Evolutionary conservation across 805 yeast species (phyloP), one percentile per base, ranked within the genome.

Genomic region (Kuraishia ogatae): DNA sequence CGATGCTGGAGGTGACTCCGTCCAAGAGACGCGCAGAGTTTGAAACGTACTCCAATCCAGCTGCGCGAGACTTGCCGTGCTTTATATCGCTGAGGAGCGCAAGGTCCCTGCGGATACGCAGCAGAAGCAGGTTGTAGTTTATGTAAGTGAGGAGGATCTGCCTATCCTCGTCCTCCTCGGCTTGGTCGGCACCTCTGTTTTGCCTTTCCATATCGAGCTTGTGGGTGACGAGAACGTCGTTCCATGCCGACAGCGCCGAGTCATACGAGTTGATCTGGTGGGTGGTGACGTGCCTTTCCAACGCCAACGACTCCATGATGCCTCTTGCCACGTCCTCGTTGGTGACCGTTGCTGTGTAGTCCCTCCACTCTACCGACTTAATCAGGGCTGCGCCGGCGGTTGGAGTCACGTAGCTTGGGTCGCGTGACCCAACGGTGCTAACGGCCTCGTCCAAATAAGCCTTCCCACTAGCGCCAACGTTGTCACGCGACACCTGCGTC

Each of bases 91-190:
- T 68, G 50, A 66, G 48, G 48, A 86, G 69, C 22, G 77, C 62
- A 57, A 75, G 67, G 62, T 90, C 97, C 71, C 98, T 83, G 65
- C 83, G 80, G 52, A 90, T 78, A 58, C 89, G 81, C 39, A 86
- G 78, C 56, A 87, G 72, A 50, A 87, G 70, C 58, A 81, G 72
- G 61, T 83, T 80, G 71, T 87, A 93, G 62, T 81, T 83, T 62
- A 91, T 80, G 68, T 79, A 93, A 0, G 97, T 87, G 55, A 82
- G 72, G 49, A 91, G 69, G 59, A 93, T 83, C 63, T 91, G 89
- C 57, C 85, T 79, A 60, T 85, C 82, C 66, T 89, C 90, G 51
- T 80, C 80, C 54, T 77, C 81, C 52, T 80, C 83, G 50, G 76
- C 80, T 51, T 76, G 79, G 17, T 72, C 78, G 54, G 76, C 79